Conservation (phyloP, 192 early-diverging fungal genomes). For the Umbelopsis isabellina region DNA sequence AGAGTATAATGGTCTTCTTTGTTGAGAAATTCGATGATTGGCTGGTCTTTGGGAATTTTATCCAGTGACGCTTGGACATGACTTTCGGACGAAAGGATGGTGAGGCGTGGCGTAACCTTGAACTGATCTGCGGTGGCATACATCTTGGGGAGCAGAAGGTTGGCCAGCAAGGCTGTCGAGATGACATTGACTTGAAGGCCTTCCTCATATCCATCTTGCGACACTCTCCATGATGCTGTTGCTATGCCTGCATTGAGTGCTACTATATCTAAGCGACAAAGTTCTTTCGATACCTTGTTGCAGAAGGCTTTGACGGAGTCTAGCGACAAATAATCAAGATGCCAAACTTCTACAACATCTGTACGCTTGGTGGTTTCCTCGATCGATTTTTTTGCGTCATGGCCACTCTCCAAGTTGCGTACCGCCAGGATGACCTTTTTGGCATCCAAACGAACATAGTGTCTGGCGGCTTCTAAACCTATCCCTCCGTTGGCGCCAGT, state of each 20-base stretch:
- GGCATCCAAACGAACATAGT: not conserved
- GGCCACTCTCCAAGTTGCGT: not conserved
- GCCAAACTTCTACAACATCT: slow-evolving; percentile 8
- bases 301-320: not conserved
- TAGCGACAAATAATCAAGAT: not conserved
- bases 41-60: not conserved
- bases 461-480: not conserved
- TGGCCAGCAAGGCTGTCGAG: not conserved
- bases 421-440: slow-evolving; percentile 5
- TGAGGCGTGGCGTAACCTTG: slow-evolving; percentile 1
- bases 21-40: not conserved
- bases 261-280: not conserved
- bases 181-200: slow-evolving; percentile 14
- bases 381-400: not conserved
- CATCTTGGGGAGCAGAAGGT: not conserved
- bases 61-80: not conserved
- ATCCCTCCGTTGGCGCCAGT: not conserved
- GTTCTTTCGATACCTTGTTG: not conserved
- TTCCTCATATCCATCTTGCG: slow-evolving; percentile 2
- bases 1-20: not conserved
- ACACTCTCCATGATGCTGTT: not conserved
- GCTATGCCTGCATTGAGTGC: slow-evolving; percentile 4
- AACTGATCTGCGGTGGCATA: not conserved
- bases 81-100: not conserved
- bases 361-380: not conserved